Evolutionary conservation across 2,329 filamentous ascomycete species (phyloP), one percentile per base, ranked within the genome.

Genomic region (Elsinoe arachidis): DNA sequence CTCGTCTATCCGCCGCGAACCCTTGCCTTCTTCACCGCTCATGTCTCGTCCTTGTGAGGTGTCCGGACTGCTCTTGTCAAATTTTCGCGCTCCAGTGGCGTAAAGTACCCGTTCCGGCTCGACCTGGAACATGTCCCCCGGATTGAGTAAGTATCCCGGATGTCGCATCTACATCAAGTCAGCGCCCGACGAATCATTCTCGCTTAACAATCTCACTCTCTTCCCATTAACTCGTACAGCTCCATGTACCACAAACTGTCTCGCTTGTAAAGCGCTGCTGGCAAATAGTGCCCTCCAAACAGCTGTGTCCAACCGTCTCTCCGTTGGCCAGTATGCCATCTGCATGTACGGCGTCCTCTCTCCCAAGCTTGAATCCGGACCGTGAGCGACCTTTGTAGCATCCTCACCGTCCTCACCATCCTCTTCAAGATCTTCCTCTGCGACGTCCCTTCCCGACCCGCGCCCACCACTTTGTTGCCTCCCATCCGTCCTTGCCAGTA

Each of bases 61-160:
- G 12, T 60, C 57, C 6, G 58, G 60, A 49, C 60, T 66, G 39
- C 60, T 58, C 56, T 64, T 66, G 57, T 67, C 66, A 51, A 62
- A 58, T 62, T 71, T 72, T 51, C 82, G 80, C 23, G 81, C 79
- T 59, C 93, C 93, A 1, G 91, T 96, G 34, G 89, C 92, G 66
- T 81, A 91, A 72, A 99, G 80, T 58, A 99, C 93, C 65, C 86
- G 84, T 38, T 96, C 89, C 35, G 88, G 80, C 17, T 96, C 87
- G 65, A 99, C 92, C 70, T 95, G 90, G 79, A 99, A 99, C 84
- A 99, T 89, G 71, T 99, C 93, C 64, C 93, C 93, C 2, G 93
- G 95, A 72, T 99, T 99, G 38, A 99, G 81, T 63, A 90, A 84
- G 72, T 99, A 99, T 57, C 90, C 87, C 7, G 93, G 91, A 68